Percentiles rank a stretch among this genome's conserved stretches.
Conservation (phyloP, 345 rosid species). For the Citrus unshiu region DNA sequence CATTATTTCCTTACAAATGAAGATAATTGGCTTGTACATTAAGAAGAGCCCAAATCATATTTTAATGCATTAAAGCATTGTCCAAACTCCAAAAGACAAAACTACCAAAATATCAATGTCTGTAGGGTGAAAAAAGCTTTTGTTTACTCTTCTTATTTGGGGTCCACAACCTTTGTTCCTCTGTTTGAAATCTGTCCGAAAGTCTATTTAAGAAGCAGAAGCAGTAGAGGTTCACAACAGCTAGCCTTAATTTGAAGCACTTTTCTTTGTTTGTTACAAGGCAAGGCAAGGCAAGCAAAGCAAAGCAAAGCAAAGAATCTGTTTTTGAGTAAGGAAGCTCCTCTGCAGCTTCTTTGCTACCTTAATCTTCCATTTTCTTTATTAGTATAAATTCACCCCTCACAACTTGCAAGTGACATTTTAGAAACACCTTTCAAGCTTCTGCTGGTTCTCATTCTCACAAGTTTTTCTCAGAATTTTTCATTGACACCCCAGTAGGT, state of each 20-base stretch:
- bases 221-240: constrained; percentile 10
- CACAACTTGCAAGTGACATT: background rate
- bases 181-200: constrained; percentile 16
- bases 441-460: background rate
- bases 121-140: background rate
- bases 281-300: constrained; percentile 38
- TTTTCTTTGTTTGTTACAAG: constrained; percentile 28
- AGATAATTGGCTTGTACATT: background rate
- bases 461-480: background rate
- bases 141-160: background rate
- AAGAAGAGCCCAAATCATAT: constrained; percentile 7
- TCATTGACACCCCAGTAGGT: background rate
- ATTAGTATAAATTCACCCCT: constrained; percentile 7
- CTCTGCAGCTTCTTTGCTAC: constrained; percentile 23
- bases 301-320: constrained; percentile 45
- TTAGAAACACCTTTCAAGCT: background rate
- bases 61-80: background rate
- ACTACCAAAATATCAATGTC: background rate
- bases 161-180: constrained; percentile 21
- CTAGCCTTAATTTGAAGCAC: constrained; percentile 15
- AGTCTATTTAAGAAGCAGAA: constrained; percentile 25
- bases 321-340: constrained; percentile 22
- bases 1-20: constrained; percentile 10
- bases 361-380: constrained; percentile 1
- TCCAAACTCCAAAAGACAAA: background rate